Evolutionary conservation across 176 grass and related monocot species (phyloP).

Genomic region (Dendrocalamus sinicus): DNA sequence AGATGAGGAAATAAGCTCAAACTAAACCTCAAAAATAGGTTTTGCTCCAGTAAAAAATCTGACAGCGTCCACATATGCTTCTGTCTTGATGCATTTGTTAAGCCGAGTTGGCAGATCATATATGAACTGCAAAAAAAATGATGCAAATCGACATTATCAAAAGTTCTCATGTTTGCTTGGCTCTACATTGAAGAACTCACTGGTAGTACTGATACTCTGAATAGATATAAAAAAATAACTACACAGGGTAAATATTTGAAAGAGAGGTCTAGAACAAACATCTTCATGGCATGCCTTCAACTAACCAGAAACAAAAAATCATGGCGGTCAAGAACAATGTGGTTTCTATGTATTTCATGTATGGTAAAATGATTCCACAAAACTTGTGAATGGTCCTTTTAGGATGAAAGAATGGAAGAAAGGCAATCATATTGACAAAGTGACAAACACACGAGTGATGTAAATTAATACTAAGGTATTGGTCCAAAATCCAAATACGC

Average conservation of each 20-base stretch:
- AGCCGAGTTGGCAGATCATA: constrained; percentile 93
- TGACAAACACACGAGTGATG: constrained; percentile 1
- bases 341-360: constrained; percentile 6
- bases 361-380: constrained; percentile 11
- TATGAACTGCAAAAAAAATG: constrained; percentile 73
- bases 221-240: not conserved
- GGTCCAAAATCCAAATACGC: constrained; percentile 34
- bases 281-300: constrained; percentile 22
- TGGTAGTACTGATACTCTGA: not conserved
- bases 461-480: constrained; percentile 8
- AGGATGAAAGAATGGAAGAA: constrained; percentile 16
- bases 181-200: constrained; percentile 5
- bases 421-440: not conserved
- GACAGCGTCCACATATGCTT: constrained; percentile 94
- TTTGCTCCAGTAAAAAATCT: constrained; percentile 97
- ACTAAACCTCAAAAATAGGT: constrained; percentile 89
- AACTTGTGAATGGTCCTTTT: constrained; percentile 28
- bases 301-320: constrained; percentile 21
- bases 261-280: constrained; percentile 9
- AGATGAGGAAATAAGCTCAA: constrained; percentile 38
- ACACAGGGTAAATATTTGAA: constrained; percentile 3
- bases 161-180: not conserved
- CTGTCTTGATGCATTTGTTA: constrained; percentile 96
- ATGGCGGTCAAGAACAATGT: not conserved
- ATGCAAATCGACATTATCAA: constrained; percentile 32